Percentiles rank a stretch among this genome's conserved stretches.
Evolutionary conservation across 345 rosid genomes (phyloP).

Genomic region (Raphanus sativus): DNA sequence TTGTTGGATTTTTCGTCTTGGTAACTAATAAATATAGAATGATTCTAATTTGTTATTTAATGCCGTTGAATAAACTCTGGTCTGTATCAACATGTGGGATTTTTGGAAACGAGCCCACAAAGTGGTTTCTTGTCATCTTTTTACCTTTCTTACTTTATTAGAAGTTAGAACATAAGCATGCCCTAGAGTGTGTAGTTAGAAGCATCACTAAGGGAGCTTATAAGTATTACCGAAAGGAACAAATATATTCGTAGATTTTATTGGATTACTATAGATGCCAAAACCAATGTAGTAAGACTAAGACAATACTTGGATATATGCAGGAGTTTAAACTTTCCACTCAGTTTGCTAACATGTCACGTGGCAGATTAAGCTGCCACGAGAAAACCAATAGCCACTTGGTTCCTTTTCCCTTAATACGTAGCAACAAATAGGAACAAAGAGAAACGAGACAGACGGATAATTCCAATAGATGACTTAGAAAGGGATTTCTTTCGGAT

Average conservation of each 20-base stretch:
- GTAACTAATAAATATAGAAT: slow-evolving; percentile 26
- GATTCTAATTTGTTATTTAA: slow-evolving; percentile 22
- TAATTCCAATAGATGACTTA: slow-evolving; percentile 32
- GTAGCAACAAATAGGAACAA: slow-evolving; percentile 31
- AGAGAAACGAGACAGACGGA: slow-evolving; percentile 35
- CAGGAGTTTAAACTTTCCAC: slow-evolving; percentile 26
- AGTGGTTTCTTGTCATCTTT: slow-evolving; percentile 31
- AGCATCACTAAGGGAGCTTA: slow-evolving; percentile 2
- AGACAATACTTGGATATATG: background rate
- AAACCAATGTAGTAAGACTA: slow-evolving; percentile 20
- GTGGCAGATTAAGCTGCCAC: slow-evolving; percentile 29
- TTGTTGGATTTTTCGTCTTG: slow-evolving; percentile 4
- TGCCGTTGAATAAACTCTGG: slow-evolving; percentile 17
- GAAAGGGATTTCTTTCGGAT: slow-evolving; percentile 2
- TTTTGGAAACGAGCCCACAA: slow-evolving; percentile 44
- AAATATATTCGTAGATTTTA: background rate
- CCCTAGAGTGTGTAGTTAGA: slow-evolving; percentile 8
- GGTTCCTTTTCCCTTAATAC: slow-evolving; percentile 18
- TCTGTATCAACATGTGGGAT: slow-evolving; percentile 37
- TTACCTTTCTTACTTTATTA: slow-evolving; percentile 21
- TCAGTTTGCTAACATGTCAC: slow-evolving; percentile 24
- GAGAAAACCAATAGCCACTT: slow-evolving; percentile 28
- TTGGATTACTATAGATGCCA: slow-evolving; percentile 16
- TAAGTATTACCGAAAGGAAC: background rate
- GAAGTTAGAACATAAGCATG: slow-evolving; percentile 10